Conservation (phyloP, 176 grass and related monocot genomes). For the Bolboschoenus planiculmis region DNA sequence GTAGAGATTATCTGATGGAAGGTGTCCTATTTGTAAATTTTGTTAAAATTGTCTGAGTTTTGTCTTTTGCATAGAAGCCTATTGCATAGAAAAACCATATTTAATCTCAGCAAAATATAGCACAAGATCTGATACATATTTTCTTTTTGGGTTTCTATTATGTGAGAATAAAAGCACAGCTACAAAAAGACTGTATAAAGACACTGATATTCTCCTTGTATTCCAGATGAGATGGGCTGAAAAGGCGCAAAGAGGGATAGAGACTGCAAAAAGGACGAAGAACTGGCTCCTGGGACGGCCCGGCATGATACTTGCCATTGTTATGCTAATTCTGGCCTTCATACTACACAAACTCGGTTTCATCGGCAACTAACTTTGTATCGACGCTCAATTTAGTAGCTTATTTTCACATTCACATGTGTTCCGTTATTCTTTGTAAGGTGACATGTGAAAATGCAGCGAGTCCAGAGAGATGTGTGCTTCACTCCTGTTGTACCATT, state of each 20-base stretch:
- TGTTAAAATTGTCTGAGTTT: neutral
- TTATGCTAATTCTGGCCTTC: conserved; percentile 83
- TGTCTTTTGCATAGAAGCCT: neutral
- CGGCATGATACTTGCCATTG: conserved; percentile 70
- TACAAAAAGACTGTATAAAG: neutral
- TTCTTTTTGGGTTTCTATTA: neutral
- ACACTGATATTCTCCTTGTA: conserved; percentile 9
- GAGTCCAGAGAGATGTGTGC: neutral
- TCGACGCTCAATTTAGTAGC: neutral
- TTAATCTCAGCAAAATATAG: neutral
- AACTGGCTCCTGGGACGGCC: conserved; percentile 77
- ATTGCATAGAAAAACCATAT: neutral
- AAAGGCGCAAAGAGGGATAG: conserved; percentile 60
- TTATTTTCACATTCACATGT: neutral
- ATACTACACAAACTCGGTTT: conserved; percentile 75
- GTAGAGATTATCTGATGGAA: neutral
- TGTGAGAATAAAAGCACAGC: neutral
- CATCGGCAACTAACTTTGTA: conserved; percentile 50
- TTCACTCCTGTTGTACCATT: neutral
- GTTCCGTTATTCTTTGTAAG: neutral
- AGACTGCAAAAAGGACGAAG: conserved; percentile 71
- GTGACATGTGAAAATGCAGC: neutral
- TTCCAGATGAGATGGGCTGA: conserved; percentile 84
- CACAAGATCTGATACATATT: neutral
- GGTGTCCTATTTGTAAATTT: neutral